Conservation (phyloP, 495 filamentous ascomycete genomes). For the Aspergillus funiculosus region DNA sequence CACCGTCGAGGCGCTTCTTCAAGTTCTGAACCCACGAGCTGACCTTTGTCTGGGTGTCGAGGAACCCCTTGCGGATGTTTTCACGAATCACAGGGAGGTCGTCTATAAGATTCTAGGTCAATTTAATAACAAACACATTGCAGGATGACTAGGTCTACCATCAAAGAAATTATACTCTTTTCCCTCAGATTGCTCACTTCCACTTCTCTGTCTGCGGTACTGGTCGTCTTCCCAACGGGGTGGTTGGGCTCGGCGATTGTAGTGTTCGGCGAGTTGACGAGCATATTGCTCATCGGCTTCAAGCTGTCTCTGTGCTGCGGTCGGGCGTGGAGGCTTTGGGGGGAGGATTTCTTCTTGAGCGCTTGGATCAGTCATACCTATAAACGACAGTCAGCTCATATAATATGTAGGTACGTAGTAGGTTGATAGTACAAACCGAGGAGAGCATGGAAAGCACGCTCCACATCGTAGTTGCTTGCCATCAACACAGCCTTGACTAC, state of each 20-base stretch:
- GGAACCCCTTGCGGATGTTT: constrained; percentile 89
- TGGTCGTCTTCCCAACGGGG: constrained; percentile 43
- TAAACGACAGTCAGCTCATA: constrained; percentile 6
- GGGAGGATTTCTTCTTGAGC: constrained; percentile 64
- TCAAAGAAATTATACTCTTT: constrained; percentile 86
- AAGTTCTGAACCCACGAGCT: constrained; percentile 87
- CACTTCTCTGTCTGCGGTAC: constrained; percentile 27
- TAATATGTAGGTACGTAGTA: too few species aligned
- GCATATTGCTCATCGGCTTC: constrained; percentile 92
- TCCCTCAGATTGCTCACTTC: constrained; percentile 47
- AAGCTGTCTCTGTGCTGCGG: constrained; percentile 67
- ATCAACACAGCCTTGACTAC: constrained; percentile 85
- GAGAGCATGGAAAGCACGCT: constrained; percentile 93
- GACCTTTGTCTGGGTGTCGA: constrained; percentile 89
- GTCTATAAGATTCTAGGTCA: constrained; percentile 44
- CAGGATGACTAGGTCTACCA: constrained; percentile 37
- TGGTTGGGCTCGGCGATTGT: constrained; percentile 49
- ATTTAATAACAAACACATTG: not conserved
- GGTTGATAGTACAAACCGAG: constrained; percentile 51
- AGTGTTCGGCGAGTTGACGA: constrained; percentile 87
- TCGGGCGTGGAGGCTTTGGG: constrained; percentile 66
- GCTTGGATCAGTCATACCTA: constrained; percentile 91
- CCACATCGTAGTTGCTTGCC: constrained; percentile 81
- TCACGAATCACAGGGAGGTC: constrained; percentile 91
- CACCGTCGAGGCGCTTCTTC: constrained; percentile 86